phyloP scores from a whole-genome alignment of 805 yeast species.

The Candida dendrica region DNA sequence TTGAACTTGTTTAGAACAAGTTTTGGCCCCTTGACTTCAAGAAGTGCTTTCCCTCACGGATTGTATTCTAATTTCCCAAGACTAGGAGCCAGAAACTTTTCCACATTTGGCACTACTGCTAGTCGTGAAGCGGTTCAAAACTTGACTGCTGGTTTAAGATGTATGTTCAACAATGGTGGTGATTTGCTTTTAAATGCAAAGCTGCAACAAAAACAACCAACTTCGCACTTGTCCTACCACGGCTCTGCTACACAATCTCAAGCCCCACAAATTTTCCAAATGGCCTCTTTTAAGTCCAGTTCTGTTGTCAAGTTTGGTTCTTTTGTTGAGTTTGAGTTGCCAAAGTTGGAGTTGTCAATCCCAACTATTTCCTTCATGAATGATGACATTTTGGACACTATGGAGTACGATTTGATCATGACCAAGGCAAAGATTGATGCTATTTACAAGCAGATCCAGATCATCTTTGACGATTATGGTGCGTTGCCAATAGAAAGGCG shows the following conservation, averaged over 20 bases:
- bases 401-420: slow-evolving; percentile 28
- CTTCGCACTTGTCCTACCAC: slow-evolving; percentile 12
- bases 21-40: not conserved
- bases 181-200: slow-evolving; percentile 18
- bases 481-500: slow-evolving; percentile 53
- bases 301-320: slow-evolving; percentile 32
- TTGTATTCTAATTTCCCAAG: slow-evolving; percentile 29
- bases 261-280: slow-evolving; percentile 24
- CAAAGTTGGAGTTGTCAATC: slow-evolving; percentile 26
- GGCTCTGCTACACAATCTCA: slow-evolving; percentile 20
- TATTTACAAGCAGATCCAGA: slow-evolving; percentile 34
- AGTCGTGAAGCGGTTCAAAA: slow-evolving; percentile 54
- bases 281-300: slow-evolving; percentile 29
- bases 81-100: slow-evolving; percentile 31
- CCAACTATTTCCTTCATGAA: slow-evolving; percentile 38
- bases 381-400: slow-evolving; percentile 32
- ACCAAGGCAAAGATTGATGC: slow-evolving; percentile 35
- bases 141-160: slow-evolving; percentile 43
- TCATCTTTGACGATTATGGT: slow-evolving; percentile 49
- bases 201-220: slow-evolving; percentile 10
- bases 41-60: slow-evolving; percentile 4
- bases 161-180: slow-evolving; percentile 25
- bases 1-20: no score
- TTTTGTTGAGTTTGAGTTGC: slow-evolving; percentile 51
- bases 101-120: slow-evolving; percentile 28